Conservation (phyloP, 1,139 yeast genomes). For the Magnusiomyces sp. region DNA sequence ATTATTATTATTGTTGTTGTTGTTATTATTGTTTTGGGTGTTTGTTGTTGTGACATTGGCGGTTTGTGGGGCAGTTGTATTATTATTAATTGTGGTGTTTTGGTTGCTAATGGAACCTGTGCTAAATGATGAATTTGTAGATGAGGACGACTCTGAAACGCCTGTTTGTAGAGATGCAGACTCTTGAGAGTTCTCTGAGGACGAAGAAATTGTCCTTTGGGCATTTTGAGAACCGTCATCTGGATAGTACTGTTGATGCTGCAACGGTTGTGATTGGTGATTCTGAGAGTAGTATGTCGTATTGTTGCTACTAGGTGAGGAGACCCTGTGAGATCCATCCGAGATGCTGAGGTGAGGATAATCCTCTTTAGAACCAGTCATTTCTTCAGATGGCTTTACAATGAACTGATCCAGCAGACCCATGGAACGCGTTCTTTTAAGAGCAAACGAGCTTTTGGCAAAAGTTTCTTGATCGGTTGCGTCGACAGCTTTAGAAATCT, state of each 20-base stretch:
- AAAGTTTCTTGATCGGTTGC: conserved; percentile 69
- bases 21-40: not conserved
- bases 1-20: not conserved
- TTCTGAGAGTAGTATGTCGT: not conserved
- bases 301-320: not conserved
- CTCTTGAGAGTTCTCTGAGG: not conserved
- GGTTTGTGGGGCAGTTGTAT: not conserved
- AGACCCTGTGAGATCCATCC: not conserved
- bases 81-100: not conserved
- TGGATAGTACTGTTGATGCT: conserved; percentile 3
- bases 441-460: conserved; percentile 60
- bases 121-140: not conserved
- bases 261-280: not conserved
- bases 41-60: not conserved
- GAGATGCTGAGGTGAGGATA: conserved; percentile 20
- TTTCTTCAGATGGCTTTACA: conserved; percentile 34
- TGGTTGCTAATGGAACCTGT: not conserved
- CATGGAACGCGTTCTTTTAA: conserved; percentile 77
- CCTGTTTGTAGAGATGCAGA: not conserved
- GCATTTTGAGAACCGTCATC: not conserved
- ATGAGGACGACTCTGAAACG: not conserved
- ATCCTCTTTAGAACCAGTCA: conserved; percentile 28
- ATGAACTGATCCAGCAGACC: conserved; percentile 66
- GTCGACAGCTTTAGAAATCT: conserved; percentile 45
- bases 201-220: not conserved